A percentile compares a stretch with the other conserved stretches of the same genome.
Conservation (phyloP, 257 asterid genomes). For the Petunia secreta region DNA sequence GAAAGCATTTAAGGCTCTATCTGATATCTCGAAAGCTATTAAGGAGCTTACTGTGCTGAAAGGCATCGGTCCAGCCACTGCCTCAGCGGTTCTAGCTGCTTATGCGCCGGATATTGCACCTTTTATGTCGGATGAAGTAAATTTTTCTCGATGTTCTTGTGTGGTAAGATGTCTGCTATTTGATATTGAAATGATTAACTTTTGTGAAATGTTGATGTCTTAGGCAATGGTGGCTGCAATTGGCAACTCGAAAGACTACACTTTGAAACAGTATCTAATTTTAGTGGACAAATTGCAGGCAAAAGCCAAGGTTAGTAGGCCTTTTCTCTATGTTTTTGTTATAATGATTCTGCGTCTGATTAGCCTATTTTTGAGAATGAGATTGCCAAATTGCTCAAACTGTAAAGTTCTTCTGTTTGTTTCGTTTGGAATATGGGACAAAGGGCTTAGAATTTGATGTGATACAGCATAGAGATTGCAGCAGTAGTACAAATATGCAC, state of each 20-base stretch:
- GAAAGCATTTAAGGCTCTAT: conserved; percentile 70
- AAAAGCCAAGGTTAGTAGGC: conserved; percentile 65
- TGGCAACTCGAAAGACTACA: conserved; percentile 77
- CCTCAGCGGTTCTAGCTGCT: conserved; percentile 90
- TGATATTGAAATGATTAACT: neutral
- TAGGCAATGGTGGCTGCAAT: conserved; percentile 77
- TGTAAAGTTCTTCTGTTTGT: neutral
- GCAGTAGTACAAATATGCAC: neutral
- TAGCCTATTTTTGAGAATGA: conserved; percentile 20
- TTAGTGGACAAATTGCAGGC: conserved; percentile 67
- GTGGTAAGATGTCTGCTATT: neutral
- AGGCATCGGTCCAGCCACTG: conserved; percentile 97
- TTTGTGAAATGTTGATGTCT: conserved; percentile 7
- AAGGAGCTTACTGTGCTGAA: conserved; percentile 67
- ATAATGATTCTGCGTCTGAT: neutral
- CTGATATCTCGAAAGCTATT: conserved; percentile 68
- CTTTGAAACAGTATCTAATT: conserved; percentile 66
- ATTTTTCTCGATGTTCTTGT: neutral
- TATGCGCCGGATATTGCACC: conserved; percentile 81
- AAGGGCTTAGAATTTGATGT: neutral
- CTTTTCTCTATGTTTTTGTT: neutral
- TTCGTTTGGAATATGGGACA: neutral
- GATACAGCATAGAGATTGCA: neutral
- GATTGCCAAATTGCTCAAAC: neutral
- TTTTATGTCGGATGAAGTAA: conserved; percentile 93